These are phyloP conservation scores for Backusella tarrabulga DNA, from an alignment of 192 early-diverging fungal genomes.

Conservation along the genomic window DNA sequence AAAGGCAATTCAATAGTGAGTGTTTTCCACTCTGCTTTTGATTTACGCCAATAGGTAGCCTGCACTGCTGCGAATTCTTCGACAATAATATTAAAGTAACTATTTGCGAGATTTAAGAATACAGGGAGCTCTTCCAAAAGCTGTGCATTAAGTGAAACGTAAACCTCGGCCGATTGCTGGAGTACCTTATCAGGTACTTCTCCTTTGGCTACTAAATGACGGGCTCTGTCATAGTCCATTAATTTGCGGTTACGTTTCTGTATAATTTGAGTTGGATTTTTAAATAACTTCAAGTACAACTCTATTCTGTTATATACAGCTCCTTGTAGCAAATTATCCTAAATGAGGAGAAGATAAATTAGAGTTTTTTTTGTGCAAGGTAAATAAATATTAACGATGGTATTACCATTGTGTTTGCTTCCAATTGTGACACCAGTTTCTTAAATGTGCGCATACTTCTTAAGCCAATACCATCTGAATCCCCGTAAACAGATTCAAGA, in stretches of 20 bases:
- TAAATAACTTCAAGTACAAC: slow-evolving; percentile 48
- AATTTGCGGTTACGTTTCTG: slow-evolving; percentile 70
- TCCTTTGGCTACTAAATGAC: slow-evolving; percentile 55
- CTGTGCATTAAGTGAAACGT: slow-evolving; percentile 66
- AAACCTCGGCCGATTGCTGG: slow-evolving; percentile 63
- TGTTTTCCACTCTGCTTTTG: slow-evolving; percentile 36
- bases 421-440: slow-evolving; percentile 34
- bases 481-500: slow-evolving; percentile 60
- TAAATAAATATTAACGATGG: background rate
- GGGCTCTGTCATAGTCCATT: slow-evolving; percentile 69
- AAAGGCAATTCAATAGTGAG: slow-evolving; percentile 10
- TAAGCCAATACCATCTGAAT: slow-evolving; percentile 28
- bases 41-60: slow-evolving; percentile 45
- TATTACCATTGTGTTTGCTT: background rate
- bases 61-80: slow-evolving; percentile 58
- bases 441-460: slow-evolving; percentile 35
- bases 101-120: slow-evolving; percentile 53
- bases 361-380: background rate
- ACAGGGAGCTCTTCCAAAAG: slow-evolving; percentile 70
- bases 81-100: slow-evolving; percentile 62
- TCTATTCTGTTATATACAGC: slow-evolving; percentile 49
- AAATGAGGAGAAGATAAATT: background rate
- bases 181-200: slow-evolving; percentile 66
- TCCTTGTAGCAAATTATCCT: slow-evolving; percentile 20
- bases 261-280: slow-evolving; percentile 67